Evolutionary conservation across 305 asterid species (phyloP).

Genomic region (Solanum aculeatissimum): DNA sequence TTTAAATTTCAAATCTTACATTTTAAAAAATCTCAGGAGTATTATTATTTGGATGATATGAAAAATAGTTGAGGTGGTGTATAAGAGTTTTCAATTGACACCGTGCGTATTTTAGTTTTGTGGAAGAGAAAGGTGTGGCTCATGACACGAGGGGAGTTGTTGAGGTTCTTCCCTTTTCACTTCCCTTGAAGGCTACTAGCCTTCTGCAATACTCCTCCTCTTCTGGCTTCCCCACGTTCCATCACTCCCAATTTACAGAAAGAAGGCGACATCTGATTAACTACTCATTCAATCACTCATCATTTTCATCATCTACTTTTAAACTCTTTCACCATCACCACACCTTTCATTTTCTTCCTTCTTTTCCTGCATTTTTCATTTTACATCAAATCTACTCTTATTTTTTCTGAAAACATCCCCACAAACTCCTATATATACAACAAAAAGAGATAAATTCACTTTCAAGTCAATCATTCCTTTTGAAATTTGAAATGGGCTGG

Average conservation of each 20-base stretch:
- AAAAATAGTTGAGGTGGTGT: background rate
- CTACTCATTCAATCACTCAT: background rate
- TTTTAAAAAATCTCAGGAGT: too few relatives aligned
- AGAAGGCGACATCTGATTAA: background rate
- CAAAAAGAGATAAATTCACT: background rate
- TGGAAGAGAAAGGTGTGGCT: conserved; percentile 1
- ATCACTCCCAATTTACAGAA: background rate
- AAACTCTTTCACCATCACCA: conserved; percentile 7
- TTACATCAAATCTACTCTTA: background rate
- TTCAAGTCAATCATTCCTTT: background rate
- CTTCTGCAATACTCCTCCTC: conserved; percentile 5
- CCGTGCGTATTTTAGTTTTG: background rate
- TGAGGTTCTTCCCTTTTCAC: conserved; percentile 4
- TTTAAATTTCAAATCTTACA: too few relatives aligned
- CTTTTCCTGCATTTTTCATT: background rate
- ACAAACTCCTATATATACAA: background rate
- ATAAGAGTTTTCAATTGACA: background rate
- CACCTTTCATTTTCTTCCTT: background rate
- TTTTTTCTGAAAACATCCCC: background rate
- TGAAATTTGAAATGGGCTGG: conserved; percentile 20
- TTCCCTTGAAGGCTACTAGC: conserved; percentile 7
- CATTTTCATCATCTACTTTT: background rate
- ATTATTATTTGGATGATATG: background rate
- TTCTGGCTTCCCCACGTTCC: background rate
- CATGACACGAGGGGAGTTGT: conserved; percentile 15